These are phyloP conservation scores for Phytophthora hybrid DNA, from an alignment of 352 stramenopile genomes.

Conservation along the genomic window DNA sequence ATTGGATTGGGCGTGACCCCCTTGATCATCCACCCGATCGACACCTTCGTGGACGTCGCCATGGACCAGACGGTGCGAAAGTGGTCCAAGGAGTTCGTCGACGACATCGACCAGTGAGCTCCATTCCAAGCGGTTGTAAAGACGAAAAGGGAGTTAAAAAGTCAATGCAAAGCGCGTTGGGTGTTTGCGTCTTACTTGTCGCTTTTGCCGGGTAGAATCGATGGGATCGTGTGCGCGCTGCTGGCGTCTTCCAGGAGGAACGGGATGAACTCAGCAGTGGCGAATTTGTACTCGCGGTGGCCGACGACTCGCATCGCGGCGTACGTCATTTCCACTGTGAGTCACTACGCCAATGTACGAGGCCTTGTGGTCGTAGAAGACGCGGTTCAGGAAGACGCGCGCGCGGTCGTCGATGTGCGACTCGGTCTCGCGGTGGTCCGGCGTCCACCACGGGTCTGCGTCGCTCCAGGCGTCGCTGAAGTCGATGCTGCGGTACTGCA, in stretches of 20 bases:
- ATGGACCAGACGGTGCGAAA: conserved; percentile 69
- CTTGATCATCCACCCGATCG: conserved; percentile 90
- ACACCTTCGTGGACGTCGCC: conserved; percentile 63
- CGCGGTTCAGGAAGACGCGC: conserved; percentile 35
- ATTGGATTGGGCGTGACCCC: conserved; percentile 86
- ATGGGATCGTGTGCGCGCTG: too few species aligned
- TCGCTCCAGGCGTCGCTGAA: conserved; percentile 38
- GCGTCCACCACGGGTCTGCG: conserved; percentile 38
- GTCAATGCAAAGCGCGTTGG: too few species aligned
- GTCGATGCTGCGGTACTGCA: conserved; percentile 31
- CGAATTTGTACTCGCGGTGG: too few species aligned
- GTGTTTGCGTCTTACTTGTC: too few species aligned
- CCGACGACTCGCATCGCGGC: too few species aligned
- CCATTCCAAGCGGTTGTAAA: too few species aligned
- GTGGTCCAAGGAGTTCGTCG: conserved; percentile 46
- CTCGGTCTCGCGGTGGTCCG: conserved; percentile 31
- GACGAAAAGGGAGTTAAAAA: too few species aligned
- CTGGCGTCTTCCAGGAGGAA: too few species aligned
- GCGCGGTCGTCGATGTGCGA: conserved; percentile 35
- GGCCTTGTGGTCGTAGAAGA: conserved; percentile 31
- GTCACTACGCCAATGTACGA: conserved; percentile 29
- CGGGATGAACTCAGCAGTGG: too few species aligned
- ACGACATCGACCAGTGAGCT: conserved; percentile 34
- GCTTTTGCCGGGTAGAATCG: too few species aligned
- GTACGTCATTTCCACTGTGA: conserved; percentile 32